Evolutionary conservation across 2,329 filamentous ascomycete species (phyloP), one percentile per base, ranked within the genome.

Genomic region (Aureobasidium sp.): DNA sequence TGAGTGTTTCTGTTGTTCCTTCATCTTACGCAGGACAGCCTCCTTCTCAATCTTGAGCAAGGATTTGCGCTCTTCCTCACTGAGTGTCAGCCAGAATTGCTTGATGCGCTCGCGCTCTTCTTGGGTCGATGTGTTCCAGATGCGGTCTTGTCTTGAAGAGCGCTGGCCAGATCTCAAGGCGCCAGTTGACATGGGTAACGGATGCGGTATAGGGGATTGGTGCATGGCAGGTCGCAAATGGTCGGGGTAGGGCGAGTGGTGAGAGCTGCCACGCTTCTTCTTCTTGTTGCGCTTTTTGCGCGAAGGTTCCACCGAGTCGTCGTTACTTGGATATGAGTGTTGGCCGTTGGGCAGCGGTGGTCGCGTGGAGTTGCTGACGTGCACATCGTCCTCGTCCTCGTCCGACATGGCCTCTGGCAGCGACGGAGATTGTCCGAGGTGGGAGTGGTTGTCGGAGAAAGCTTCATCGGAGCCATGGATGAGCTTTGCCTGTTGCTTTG

Each of bases 11-110:
- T 99, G 94, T 75, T 99, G 94, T 75, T 99, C 94, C 81, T 99
- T 99, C 94, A 99, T 99, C 80, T 99, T 99, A 72, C 90, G 91
- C 62, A 99, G 78, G 0, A 99, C 94, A 8, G 94, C 93, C 75
- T 99, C 93, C 77, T 99, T 99, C 76, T 99, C 94, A 33, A 99
- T 93, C 76, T 97, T 97, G 71, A 99, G 91, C 50, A 99, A 80
- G 17, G 90, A 94, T 73, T 96, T 94, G 68, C 94, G 89, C 73
- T 97, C 92, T 40, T 96, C 90, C 74, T 99, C 94, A 67, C 90
- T 91, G 47, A 99, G 77, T 17, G 91, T 91, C 59, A 99, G 83
- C 94, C 94, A 99, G 76, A 97, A 99, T 68, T 96, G 90, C 76
- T 97, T 96, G 72, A 99, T 99, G 58, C 94, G 89, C 77, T 97